phyloP scores from a whole-genome alignment of 2,329 filamentous ascomycete species.

The Clarireedia monteithiana region DNA sequence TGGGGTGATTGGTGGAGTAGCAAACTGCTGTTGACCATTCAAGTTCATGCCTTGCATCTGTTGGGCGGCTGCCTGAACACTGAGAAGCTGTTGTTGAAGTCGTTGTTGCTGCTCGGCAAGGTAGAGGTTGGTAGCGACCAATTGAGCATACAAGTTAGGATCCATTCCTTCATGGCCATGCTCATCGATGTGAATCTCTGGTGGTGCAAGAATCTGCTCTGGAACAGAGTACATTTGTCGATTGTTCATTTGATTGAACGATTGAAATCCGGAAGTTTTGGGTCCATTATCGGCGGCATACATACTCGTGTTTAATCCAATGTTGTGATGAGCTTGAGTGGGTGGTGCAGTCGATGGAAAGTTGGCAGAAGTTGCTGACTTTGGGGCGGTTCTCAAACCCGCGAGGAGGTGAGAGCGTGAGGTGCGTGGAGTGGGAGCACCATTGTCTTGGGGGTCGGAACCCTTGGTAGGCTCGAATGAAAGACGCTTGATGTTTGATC shows the following conservation, averaged over 20 bases:
- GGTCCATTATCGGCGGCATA: slow-evolving; percentile 29
- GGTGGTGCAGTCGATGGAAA: slow-evolving; percentile 60
- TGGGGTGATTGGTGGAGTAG: slow-evolving; percentile 43
- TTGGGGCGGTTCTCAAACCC: slow-evolving; percentile 86
- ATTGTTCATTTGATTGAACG: slow-evolving; percentile 35
- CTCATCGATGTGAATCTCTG: slow-evolving; percentile 66
- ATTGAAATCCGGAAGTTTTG: slow-evolving; percentile 26
- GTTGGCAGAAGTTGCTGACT: slow-evolving; percentile 65
- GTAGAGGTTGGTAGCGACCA: slow-evolving; percentile 86
- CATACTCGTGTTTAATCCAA: slow-evolving; percentile 23
- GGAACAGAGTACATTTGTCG: slow-evolving; percentile 58
- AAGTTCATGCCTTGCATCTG: slow-evolving; percentile 74
- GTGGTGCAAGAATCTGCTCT: slow-evolving; percentile 85
- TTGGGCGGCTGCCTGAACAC: slow-evolving; percentile 73
- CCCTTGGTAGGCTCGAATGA: slow-evolving; percentile 66
- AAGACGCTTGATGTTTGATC: slow-evolving; percentile 83
- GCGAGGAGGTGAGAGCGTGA: slow-evolving; percentile 92
- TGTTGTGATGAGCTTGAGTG: slow-evolving; percentile 39
- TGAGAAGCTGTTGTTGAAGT: slow-evolving; percentile 86
- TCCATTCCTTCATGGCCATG: slow-evolving; percentile 70
- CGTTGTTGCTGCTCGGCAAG: slow-evolving; percentile 91
- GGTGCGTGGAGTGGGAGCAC: slow-evolving; percentile 76
- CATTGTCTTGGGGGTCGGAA: slow-evolving; percentile 58
- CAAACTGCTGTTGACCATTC: slow-evolving; percentile 46
- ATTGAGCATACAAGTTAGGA: slow-evolving; percentile 76